Evolutionary conservation across 2,329 filamentous ascomycete species (phyloP).

Genomic region (Thielaviopsis punctulata): DNA sequence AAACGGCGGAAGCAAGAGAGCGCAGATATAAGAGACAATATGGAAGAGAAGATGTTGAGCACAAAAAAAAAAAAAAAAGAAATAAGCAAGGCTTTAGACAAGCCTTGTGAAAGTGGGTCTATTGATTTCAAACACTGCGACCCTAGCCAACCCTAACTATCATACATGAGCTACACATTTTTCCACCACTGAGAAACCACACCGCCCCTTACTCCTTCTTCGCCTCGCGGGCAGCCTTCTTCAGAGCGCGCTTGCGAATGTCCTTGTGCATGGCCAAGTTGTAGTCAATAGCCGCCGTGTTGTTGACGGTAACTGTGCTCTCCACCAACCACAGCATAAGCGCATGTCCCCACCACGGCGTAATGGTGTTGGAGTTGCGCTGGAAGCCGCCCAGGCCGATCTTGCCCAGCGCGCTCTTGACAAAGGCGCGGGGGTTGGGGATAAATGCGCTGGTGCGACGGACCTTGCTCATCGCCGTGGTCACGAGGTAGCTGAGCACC

Average conservation of each 20-base stretch:
- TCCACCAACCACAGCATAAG: constrained; percentile 72
- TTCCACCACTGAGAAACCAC: too few species aligned
- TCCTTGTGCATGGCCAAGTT: constrained; percentile 59
- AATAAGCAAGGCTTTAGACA: not conserved
- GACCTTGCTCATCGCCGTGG: constrained; percentile 94
- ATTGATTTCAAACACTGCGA: not conserved
- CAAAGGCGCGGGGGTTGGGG: constrained; percentile 68
- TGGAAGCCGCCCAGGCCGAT: constrained; percentile 63
- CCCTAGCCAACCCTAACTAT: not conserved
- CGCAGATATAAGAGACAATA: not conserved
- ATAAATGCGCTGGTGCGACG: constrained; percentile 60
- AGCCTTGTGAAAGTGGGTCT: not conserved
- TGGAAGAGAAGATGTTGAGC: not conserved
- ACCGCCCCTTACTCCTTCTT: constrained; percentile 41
- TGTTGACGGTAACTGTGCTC: constrained; percentile 35
- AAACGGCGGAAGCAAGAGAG: too few species aligned
- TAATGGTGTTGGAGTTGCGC: constrained; percentile 65
- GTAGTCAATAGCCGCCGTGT: constrained; percentile 28
- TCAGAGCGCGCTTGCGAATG: constrained; percentile 66
- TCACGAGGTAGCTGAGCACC: constrained; percentile 81
- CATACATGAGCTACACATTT: too few species aligned
- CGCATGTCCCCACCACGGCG: constrained; percentile 85
- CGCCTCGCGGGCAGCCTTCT: constrained; percentile 66
- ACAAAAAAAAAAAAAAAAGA: not conserved
- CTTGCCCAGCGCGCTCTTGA: constrained; percentile 60